Conservation (phyloP, 75 land plant species). For the Cryptomeria japonica region DNA sequence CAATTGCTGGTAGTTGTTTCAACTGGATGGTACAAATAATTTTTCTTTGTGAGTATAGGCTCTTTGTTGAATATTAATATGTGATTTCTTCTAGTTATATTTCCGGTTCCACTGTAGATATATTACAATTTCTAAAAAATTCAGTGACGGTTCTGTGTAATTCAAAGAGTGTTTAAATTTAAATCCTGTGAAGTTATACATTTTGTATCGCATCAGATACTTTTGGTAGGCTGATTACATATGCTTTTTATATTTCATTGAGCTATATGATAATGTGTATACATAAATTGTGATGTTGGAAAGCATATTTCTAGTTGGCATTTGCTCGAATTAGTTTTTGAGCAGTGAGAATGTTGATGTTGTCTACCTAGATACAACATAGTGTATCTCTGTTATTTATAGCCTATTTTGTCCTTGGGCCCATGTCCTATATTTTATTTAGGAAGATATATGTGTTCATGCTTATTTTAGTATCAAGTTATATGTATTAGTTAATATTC, state of each 20-base stretch:
- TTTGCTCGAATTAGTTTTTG: neutral
- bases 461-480: no score
- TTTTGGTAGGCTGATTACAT: neutral
- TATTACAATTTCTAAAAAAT: neutral
- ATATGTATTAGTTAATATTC: no score
- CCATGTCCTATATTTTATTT: neutral
- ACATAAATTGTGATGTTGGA: neutral
- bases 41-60: neutral
- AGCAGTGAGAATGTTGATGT: neutral
- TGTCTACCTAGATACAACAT: neutral
- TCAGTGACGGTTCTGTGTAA: neutral
- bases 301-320: neutral
- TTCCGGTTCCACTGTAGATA: neutral
- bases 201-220: neutral
- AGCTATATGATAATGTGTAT: constrained; percentile 3
- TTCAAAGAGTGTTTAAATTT: neutral
- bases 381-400: neutral
- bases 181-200: neutral
- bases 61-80: neutral
- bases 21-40: neutral
- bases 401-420: neutral
- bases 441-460: no score
- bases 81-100: neutral
- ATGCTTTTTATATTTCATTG: neutral
- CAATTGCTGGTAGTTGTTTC: neutral